phyloP scores from a whole-genome alignment of 164 flowering plant species.

The Euptelea pleiosperma region DNA sequence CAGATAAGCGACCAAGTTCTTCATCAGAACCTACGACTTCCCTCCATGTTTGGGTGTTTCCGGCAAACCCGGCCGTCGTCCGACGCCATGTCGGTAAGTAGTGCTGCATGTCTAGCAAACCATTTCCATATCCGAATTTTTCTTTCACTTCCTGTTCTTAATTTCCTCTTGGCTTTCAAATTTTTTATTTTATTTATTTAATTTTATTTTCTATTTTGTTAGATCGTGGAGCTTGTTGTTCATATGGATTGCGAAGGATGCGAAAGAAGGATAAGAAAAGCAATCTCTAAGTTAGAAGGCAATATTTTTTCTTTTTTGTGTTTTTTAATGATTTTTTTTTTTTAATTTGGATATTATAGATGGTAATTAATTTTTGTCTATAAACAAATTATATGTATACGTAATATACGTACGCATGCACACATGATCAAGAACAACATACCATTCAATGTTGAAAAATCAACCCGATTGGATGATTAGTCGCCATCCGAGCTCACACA shows the following conservation, averaged over 20 bases:
- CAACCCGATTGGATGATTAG: too few relatives aligned
- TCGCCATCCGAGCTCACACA: too few relatives aligned
- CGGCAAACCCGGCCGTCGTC: slow-evolving; percentile 15
- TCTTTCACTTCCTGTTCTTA: background rate
- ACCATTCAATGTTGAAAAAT: too few relatives aligned
- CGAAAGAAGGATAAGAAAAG: slow-evolving; percentile 57
- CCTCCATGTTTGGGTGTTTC: slow-evolving; percentile 34
- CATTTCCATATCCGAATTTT: background rate
- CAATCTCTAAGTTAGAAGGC: slow-evolving; percentile 63
- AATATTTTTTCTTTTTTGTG: background rate
- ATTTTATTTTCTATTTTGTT: background rate
- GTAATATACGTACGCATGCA: too few relatives aligned
- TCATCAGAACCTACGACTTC: background rate
- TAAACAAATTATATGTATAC: too few relatives aligned
- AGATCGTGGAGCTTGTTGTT: slow-evolving; percentile 76
- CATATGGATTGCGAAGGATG: slow-evolving; percentile 83
- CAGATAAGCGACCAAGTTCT: slow-evolving; percentile 1
- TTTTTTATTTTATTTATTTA: background rate
- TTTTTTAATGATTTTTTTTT: too few relatives aligned
- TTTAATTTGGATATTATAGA: too few relatives aligned
- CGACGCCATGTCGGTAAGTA: slow-evolving; percentile 54
- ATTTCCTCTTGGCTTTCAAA: background rate
- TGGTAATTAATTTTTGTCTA: too few relatives aligned
- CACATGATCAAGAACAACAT: too few relatives aligned
- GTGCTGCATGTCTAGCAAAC: too few relatives aligned